Evolutionary conservation across 1,139 yeast species (phyloP), one percentile per base, ranked within the genome.

Genomic region (Tardiomyces blankii): DNA sequence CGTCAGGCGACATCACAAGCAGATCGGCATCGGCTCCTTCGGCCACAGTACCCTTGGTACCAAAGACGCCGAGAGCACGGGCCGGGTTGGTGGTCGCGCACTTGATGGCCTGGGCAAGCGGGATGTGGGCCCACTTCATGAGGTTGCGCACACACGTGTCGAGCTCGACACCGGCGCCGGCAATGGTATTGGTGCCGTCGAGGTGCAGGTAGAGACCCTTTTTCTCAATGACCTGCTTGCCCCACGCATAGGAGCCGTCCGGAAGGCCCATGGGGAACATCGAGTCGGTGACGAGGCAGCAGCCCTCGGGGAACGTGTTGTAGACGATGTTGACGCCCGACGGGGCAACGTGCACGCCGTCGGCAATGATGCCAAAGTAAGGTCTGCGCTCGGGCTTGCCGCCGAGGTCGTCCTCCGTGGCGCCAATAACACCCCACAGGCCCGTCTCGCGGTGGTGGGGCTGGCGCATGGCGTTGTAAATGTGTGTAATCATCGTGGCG

Each of bases 401-500:
- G 42, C 18, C 46, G 18, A 27, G 55, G 47, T 14, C 62, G 52
- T 46, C 57, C 45, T 38, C 59, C 52, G 42, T 67, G 53, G 46
- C 65, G 25, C 73, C 72, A 32, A 77, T 67, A 41, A 78, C 65
- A 3, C 83, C 83, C 33, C 77, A 69, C 16, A 77, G 73, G 13
- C 83, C 82, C 9, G 76, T 77, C 44, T 77, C 75, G 54, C 84
- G 66, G 55, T 78, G 82, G 55, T 77, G 82, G 1, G 80, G 80
- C 57, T 75, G 80, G 2, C 81, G 80, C 84, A 78, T 78, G 53
- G 84, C 84, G 54, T 78, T 78, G 61, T 75, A 78, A 50, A 78
- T 68, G 56, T 78, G 84, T 5, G 84, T 78, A 44, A 78, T 67
- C 82, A 78, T 77, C 27, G 73, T 60, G 19, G 80, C 80, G 27